Percentiles rank a stretch among this genome's conserved stretches.
phyloP scores from a whole-genome alignment of 2,329 filamentous ascomycete genomes.

The Teratosphaeriaceae sp. region DNA sequence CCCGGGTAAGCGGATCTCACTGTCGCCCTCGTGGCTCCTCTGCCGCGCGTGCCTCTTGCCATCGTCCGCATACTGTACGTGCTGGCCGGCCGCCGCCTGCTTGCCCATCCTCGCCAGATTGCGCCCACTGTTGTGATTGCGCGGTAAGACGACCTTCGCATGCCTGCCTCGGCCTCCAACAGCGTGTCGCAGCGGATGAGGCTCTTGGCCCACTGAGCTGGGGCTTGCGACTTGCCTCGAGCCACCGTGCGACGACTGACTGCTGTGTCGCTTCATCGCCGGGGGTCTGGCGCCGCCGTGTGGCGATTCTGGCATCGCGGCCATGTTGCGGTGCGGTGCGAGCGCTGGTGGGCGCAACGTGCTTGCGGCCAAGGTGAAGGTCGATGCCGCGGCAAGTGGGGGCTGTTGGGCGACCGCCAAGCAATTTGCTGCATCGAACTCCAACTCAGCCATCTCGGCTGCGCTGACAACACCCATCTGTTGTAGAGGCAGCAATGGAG shows the following conservation, averaged over 20 bases:
- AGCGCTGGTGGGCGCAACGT: not conserved
- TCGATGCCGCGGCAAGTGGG: too few relatives aligned
- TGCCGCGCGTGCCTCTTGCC: slow-evolving; percentile 19
- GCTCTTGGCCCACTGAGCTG: slow-evolving; percentile 17
- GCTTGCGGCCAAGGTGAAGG: too few relatives aligned
- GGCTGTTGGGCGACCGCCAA: too few relatives aligned
- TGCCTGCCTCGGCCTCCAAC: slow-evolving; percentile 17
- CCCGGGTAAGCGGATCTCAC: slow-evolving; percentile 28
- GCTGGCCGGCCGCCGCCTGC: slow-evolving; percentile 12
- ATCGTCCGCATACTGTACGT: slow-evolving; percentile 12
- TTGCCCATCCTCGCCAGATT: slow-evolving; percentile 24
- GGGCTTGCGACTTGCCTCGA: slow-evolving; percentile 17
- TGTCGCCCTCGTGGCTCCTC: slow-evolving; percentile 24
- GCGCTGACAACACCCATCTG: too few relatives aligned
- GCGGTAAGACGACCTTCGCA: slow-evolving; percentile 24
- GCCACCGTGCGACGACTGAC: slow-evolving; percentile 18
- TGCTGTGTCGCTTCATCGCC: slow-evolving; percentile 23
- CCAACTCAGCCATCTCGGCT: too few relatives aligned
- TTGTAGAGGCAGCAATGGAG: too few relatives aligned
- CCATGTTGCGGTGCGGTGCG: not conserved
- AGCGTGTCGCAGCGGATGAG: slow-evolving; percentile 15
- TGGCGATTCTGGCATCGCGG: not conserved
- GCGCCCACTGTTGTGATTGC: slow-evolving; percentile 27
- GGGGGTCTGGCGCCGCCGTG: slow-evolving; percentile 5
- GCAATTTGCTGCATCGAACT: too few relatives aligned